Evolutionary conservation across 345 rosid genomes (phyloP), one percentile per base, ranked within the genome.

Genomic region (Durio zibethinus): DNA sequence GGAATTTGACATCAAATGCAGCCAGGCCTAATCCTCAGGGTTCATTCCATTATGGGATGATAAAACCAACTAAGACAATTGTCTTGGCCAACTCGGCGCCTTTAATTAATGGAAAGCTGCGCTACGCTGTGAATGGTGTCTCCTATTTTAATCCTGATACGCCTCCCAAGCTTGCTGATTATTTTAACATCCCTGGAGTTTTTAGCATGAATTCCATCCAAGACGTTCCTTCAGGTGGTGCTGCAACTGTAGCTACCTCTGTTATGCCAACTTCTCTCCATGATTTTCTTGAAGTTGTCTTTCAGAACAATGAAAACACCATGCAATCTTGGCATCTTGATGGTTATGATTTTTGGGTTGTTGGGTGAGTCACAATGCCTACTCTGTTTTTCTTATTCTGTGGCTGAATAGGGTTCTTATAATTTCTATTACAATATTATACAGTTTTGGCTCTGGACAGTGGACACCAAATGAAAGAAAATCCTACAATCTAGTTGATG

Each of bases 11-110:
- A 5, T 91, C 97, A 59, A 94, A 85, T 82, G 97, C 97, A 71
- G 97, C 98, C 25, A 91, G 98, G 79, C 97, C 97, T n/a, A 94
- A 94, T 77, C 98, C 98, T 73, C 97, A 94, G 80, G 98, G 98
- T 11, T 94, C 98, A 0, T 94, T 33, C 83, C 98, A 94, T 68
- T 94, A 94, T 5, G 98, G 98, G 76, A 83, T 57, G 75, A 90
- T 94, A 73, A 70, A 35, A 12, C 43, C 89, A 20, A 85, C 93
- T 2, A 87, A 80, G 84, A 85, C 91, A 14, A 83, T 91, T 31
- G 79, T 87, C 0, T 80, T 93, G 83, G 85, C 89, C n/a, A 94
- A 86, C 75, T 89, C 98, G 14, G 97, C 90, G 23, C 88, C 93
- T 59, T 74, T 91, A 29, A 89, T 94, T 2, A 93, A 88, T 31